Evolutionary conservation across 495 filamentous ascomycete genomes (phyloP).

Genomic region (Hypoxylon cercidicola): DNA sequence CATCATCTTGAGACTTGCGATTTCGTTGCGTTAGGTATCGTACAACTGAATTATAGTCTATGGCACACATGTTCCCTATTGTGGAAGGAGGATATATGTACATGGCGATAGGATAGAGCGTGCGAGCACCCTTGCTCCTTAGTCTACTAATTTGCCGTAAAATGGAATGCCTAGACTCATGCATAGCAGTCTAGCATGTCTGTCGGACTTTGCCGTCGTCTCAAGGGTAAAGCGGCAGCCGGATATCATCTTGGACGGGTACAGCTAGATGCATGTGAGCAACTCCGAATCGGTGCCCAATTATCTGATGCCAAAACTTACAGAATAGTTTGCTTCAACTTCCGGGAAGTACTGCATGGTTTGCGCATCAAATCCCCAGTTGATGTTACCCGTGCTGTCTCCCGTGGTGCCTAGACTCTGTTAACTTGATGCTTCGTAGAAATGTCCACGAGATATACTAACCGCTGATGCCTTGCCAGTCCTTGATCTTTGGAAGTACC

Average conservation of each 20-base stretch:
- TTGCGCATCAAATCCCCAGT: conserved; percentile 77
- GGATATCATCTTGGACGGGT: conserved; percentile 92
- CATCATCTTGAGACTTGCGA: conserved; percentile 10
- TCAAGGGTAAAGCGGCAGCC: conserved; percentile 88
- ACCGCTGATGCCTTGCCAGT: conserved; percentile 85
- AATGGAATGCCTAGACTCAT: conserved; percentile 86
- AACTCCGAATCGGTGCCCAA: conserved; percentile 40
- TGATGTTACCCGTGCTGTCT: conserved; percentile 88
- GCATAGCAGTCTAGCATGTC: conserved; percentile 87
- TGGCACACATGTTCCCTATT: conserved; percentile 2
- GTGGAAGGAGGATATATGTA: conserved; percentile 25
- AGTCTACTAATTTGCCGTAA: conserved; percentile 70
- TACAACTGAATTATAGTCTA: conserved; percentile 40
- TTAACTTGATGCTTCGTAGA: conserved; percentile 13
- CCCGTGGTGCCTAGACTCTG: conserved; percentile 62
- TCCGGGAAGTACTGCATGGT: conserved; percentile 87
- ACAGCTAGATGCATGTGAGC: conserved; percentile 60
- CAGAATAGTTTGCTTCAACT: conserved; percentile 90
- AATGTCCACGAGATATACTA: conserved; percentile 39
- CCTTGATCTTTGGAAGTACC: conserved; percentile 93
- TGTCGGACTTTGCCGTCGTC: conserved; percentile 88
- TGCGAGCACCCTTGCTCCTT: conserved; percentile 3
- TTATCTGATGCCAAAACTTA: conserved; percentile 60
- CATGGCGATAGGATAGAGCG: conserved; percentile 16
- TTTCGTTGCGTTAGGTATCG: conserved; percentile 13